phyloP scores from a whole-genome alignment of 495 filamentous ascomycete species.

The Sporormia fimetaria region DNA sequence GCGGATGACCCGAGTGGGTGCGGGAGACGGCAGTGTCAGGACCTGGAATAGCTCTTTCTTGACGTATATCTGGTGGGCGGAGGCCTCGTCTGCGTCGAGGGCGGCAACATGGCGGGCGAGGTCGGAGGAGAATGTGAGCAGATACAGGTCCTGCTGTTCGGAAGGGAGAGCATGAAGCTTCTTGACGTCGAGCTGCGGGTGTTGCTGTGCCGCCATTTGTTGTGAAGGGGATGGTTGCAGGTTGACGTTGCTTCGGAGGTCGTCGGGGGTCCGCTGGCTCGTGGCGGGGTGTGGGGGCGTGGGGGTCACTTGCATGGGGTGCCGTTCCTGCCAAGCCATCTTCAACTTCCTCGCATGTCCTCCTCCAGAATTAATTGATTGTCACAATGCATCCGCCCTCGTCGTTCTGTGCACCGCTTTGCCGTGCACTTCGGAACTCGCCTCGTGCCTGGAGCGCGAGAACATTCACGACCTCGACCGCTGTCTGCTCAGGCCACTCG shows the following conservation, averaged over 20 bases:
- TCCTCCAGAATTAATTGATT: too few relatives aligned
- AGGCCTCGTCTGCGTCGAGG: conserved; percentile 65
- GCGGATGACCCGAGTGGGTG: conserved; percentile 77
- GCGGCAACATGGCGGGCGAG: conserved; percentile 68
- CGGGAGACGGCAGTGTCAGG: conserved; percentile 71
- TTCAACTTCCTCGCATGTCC: too few relatives aligned
- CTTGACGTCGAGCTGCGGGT: conserved; percentile 65
- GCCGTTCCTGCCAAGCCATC: too few relatives aligned
- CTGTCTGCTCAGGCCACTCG: conserved; percentile 71
- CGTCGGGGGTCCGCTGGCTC: not conserved
- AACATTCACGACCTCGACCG: too few relatives aligned
- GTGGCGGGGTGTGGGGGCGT: not conserved
- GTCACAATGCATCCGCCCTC: too few relatives aligned
- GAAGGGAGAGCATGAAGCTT: conserved; percentile 84
- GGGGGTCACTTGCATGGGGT: not conserved
- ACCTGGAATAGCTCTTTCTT: conserved; percentile 88
- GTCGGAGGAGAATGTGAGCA: conserved; percentile 78
- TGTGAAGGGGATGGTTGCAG: too few relatives aligned
- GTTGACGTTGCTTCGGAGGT: conserved; percentile 10
- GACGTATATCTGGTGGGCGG: conserved; percentile 74
- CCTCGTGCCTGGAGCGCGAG: too few relatives aligned
- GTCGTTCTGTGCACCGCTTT: too few relatives aligned
- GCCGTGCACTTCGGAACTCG: not conserved
- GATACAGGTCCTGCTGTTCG: conserved; percentile 90
- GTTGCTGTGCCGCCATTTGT: conserved; percentile 14